Evolutionary conservation across 768 basidiomycete species (phyloP).

Genomic region (Psilocybe sp.): DNA sequence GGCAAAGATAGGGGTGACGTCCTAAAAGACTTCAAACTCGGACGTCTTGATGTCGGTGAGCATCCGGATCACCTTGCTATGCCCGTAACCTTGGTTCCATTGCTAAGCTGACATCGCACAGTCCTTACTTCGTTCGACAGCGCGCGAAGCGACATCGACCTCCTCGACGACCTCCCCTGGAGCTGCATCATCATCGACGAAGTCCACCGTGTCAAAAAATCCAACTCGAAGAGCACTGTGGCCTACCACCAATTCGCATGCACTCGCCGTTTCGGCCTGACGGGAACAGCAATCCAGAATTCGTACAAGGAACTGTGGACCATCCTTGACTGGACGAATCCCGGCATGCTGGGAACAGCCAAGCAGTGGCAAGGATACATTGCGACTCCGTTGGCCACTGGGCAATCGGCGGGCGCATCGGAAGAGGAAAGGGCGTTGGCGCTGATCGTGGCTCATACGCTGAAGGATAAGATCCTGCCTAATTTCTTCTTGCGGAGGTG

Average conservation of each 20-base stretch:
- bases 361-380: conserved; percentile 79
- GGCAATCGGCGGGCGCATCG: conserved; percentile 65
- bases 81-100: not conserved
- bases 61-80: conserved; percentile 3
- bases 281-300: conserved; percentile 82
- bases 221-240: conserved; percentile 56
- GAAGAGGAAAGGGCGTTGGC: conserved; percentile 60
- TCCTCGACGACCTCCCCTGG: conserved; percentile 68
- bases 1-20: conserved; percentile 57
- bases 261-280: conserved; percentile 75
- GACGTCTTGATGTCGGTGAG: conserved; percentile 82
- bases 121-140: conserved; percentile 83
- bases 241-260: conserved; percentile 74
- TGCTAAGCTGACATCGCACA: conserved; percentile 24
- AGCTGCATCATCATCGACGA: conserved; percentile 84
- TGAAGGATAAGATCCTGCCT: conserved; percentile 73
- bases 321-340: conserved; percentile 89
- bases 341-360: conserved; percentile 67
- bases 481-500: conserved; percentile 81
- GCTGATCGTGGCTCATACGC: conserved; percentile 52
- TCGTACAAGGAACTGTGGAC: conserved; percentile 90
- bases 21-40: conserved; percentile 72
- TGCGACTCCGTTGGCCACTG: conserved; percentile 59
- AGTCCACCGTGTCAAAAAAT: conserved; percentile 87
- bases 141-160: conserved; percentile 66